Evolutionary conservation across 306 rosid species (phyloP).

Genomic region (Dryas octopetala): DNA sequence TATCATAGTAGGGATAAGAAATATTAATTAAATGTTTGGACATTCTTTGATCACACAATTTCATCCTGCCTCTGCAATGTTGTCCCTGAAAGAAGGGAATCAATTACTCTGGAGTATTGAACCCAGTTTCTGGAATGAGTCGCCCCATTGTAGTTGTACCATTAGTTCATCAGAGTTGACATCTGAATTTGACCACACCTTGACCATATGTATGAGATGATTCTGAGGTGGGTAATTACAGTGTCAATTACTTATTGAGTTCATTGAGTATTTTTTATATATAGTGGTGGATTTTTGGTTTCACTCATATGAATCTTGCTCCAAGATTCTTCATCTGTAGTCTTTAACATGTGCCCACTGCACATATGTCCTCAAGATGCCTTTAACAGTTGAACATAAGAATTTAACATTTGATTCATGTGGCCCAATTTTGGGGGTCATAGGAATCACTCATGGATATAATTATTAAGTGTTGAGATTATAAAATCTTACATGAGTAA

Average conservation of each 20-base stretch:
- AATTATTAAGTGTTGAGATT: no score
- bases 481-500: no score
- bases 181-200: neutral
- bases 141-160: conserved; percentile 10
- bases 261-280: neutral
- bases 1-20: conserved; percentile 14
- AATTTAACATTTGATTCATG: neutral
- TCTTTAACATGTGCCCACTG: neutral
- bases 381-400: neutral
- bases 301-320: neutral
- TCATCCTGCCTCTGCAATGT: neutral
- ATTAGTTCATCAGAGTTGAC: neutral
- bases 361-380: neutral
- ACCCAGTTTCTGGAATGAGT: conserved; percentile 14
- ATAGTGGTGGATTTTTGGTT: neutral
- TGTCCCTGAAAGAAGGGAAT: neutral
- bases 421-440: neutral
- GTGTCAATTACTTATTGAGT: neutral
- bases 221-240: neutral
- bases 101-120: conserved; percentile 5
- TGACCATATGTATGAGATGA: neutral
- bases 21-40: neutral
- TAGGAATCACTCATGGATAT: neutral
- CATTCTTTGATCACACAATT: neutral
- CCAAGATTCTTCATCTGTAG: neutral